These are phyloP conservation scores for Melastoma malabathricum DNA, from an alignment of 345 rosid species.

Conservation along the genomic window DNA sequence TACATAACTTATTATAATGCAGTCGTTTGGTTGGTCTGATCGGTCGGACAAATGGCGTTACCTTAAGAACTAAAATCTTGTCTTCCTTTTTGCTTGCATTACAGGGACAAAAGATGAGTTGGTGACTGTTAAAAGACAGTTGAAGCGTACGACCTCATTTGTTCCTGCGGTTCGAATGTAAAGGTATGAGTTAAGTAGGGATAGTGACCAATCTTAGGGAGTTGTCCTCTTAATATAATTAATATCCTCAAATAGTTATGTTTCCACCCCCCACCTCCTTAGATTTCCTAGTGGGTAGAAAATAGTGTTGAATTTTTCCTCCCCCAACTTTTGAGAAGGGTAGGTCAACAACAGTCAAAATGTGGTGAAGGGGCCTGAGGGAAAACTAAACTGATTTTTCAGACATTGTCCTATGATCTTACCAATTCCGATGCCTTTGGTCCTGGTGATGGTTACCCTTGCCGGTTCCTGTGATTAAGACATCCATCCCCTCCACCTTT, in stretches of 20 bases:
- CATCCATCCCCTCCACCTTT: too few relatives aligned
- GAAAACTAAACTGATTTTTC: neutral
- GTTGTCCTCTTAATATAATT: too few relatives aligned
- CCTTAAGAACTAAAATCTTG: neutral
- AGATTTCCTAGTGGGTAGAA: neutral
- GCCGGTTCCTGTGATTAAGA: too few relatives aligned
- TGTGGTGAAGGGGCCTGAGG: conserved; percentile 1
- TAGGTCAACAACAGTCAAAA: conserved; percentile 12
- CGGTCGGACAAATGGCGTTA: too few relatives aligned
- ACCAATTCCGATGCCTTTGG: neutral
- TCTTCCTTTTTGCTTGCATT: neutral
- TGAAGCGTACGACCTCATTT: conserved; percentile 6
- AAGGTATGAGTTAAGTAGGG: conserved; percentile 10
- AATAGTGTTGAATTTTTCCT: too few relatives aligned
- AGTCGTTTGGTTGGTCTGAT: too few relatives aligned
- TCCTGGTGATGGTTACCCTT: neutral
- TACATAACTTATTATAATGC: neutral
- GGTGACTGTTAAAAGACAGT: conserved; percentile 6
- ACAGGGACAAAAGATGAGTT: neutral
- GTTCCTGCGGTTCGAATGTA: conserved; percentile 7
- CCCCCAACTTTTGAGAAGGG: conserved; percentile 9
- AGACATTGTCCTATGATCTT: neutral
- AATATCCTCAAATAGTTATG: neutral
- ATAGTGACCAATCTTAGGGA: conserved; percentile 5
- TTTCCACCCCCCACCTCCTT: neutral